A percentile compares a stretch with the other conserved stretches of the same genome.
phyloP scores from a whole-genome alignment of 2,329 filamentous ascomycete genomes.

The Akanthomyces uredinophilus region DNA sequence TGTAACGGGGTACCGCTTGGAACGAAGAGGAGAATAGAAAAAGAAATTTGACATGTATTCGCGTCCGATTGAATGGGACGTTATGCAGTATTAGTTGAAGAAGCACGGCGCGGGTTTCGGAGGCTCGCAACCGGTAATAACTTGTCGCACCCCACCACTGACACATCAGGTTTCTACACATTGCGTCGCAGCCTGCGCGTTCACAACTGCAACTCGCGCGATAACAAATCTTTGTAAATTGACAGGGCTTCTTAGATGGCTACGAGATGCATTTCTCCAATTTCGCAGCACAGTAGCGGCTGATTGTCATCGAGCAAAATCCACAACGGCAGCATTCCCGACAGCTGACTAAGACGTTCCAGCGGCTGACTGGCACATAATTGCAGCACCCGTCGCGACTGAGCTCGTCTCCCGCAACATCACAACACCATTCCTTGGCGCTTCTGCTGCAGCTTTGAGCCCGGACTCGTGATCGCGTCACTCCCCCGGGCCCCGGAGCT shows the following conservation, averaged over 20 bases:
- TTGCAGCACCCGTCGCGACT: neutral
- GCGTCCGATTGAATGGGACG: neutral
- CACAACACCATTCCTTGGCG: neutral
- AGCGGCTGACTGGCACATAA: neutral
- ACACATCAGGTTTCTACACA: neutral
- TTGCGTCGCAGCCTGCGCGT: neutral
- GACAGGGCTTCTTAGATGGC: neutral
- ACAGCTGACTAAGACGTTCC: conserved; percentile 7
- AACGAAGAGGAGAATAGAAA: neutral
- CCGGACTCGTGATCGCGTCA: neutral
- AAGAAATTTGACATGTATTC: neutral
- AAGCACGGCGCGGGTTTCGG: neutral
- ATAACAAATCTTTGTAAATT: neutral
- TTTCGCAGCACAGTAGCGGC: neutral
- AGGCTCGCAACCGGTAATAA: neutral
- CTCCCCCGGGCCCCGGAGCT: neutral
- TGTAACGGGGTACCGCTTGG: neutral
- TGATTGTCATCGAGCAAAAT: no score
- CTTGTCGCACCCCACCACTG: neutral
- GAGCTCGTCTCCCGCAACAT: neutral
- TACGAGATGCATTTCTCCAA: neutral
- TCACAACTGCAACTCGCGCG: neutral
- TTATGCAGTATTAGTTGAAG: neutral
- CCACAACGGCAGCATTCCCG: neutral
- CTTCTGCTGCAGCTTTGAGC: neutral